Evolutionary conservation across 345 rosid genomes (phyloP), one percentile per base, ranked within the genome.

Genomic region (Moricandia arvensis): DNA sequence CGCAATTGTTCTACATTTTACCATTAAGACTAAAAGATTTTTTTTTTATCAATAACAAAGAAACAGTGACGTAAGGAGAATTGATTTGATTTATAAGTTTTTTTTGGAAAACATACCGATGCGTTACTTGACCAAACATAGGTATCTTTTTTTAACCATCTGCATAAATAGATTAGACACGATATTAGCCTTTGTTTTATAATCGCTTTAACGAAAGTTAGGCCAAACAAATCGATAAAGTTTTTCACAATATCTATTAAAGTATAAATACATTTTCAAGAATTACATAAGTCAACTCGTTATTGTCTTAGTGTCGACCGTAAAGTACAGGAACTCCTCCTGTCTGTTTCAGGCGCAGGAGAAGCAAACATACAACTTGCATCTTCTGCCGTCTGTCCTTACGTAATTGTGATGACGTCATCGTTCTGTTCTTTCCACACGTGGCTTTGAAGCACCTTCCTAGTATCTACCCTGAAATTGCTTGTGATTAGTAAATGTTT

Each of bases 391-490:
- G 82, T 69, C 51, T 21, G 9, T 45, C 34, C 74, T 13, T 31
- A 80, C 87, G 85, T 88, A 85, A 83, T 3, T 0, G 0, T 0
- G 0, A 0, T 81, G 82, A 85, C 76, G 73, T 78, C n/a, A 55
- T 55, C 3, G 31, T 10, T 1, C 60, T 57, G 3, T 4, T 10
- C 0, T 0, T 10, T 38, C 72, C 45, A 27, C 77, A 86, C 84
- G 83, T 82, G 85, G 86, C 82, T 30, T 60, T 38, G 54, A 67
- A 74, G 83, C 81, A 81, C 63, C 83, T 86, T 88, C 89, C 63
- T 53, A 76, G 87, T 71, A 78, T 76, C 74, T 71, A 72, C 86
- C 69, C 37, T 74, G 93, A 85, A 86, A 66, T 80, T 82, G 86
- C 72, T 70, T 55, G 60, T 55, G 31, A 55, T 55, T 55, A 55